Conservation (phyloP, 2,329 filamentous ascomycete genomes). For the Penicillium sp. region DNA sequence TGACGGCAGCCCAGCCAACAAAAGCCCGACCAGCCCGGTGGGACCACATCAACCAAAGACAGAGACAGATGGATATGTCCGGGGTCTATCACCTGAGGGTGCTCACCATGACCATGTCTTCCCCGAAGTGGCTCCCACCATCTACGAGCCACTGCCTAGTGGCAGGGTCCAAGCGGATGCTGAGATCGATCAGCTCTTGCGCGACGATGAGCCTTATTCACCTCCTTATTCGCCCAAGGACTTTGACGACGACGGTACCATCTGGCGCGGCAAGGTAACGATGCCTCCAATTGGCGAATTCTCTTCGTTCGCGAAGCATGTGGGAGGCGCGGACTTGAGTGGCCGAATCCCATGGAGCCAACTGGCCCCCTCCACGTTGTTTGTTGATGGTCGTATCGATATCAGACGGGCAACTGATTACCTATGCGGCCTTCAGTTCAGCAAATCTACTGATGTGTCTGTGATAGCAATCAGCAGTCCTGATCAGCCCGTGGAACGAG, state of each 20-base stretch:
- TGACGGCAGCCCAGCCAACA: conserved; percentile 28
- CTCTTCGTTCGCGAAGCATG: conserved; percentile 72
- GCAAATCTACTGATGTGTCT: conserved; percentile 75
- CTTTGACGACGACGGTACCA: conserved; percentile 64
- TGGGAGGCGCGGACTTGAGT: conserved; percentile 78
- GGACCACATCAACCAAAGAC: conserved; percentile 33
- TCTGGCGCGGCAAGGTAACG: conserved; percentile 73
- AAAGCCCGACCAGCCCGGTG: conserved; percentile 30
- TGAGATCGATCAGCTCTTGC: conserved; percentile 84
- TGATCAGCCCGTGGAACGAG: conserved; percentile 56
- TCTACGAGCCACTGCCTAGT: conserved; percentile 44
- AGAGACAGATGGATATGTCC: conserved; percentile 54
- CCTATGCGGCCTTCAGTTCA: conserved; percentile 80
- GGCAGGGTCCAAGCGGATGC: conserved; percentile 64
- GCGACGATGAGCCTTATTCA: conserved; percentile 76
- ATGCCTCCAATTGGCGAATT: conserved; percentile 80
- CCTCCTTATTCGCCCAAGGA: conserved; percentile 82
- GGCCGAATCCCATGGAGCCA: conserved; percentile 68
- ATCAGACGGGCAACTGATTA: conserved; percentile 85
- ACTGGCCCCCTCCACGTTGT: conserved; percentile 65
- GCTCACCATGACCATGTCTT: conserved; percentile 44
- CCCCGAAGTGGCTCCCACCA: conserved; percentile 41
- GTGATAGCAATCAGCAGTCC: conserved; percentile 69
- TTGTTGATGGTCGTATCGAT: conserved; percentile 69
- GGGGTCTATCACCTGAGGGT: conserved; percentile 70